Conservation (phyloP, 148 eudicot genomes). For the Fagopyrum homotropicum region DNA sequence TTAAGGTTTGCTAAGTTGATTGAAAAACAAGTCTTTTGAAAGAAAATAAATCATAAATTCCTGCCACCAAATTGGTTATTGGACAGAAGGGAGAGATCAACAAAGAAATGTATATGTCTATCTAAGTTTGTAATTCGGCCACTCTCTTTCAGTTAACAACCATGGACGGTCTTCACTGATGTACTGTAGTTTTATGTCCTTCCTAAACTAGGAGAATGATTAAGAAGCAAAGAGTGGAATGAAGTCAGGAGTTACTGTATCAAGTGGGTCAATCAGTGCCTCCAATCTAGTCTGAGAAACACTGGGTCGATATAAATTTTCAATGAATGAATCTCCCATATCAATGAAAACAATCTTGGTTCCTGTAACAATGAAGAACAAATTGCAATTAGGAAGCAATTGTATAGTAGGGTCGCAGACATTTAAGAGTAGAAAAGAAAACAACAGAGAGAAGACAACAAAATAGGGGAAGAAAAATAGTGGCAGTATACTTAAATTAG, state of each 20-base stretch:
- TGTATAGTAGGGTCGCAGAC: background rate
- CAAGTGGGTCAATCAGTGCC: conserved; percentile 77
- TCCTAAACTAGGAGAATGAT: background rate
- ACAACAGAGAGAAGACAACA: conserved; percentile 9
- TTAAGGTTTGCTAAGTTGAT: background rate
- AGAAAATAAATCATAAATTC: background rate
- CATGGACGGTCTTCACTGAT: background rate
- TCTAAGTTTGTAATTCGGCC: background rate
- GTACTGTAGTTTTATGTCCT: background rate
- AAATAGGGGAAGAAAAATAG: background rate
- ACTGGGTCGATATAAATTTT: conserved; percentile 77
- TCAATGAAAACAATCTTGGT: conserved; percentile 93
- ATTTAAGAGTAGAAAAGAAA: conserved; percentile 3
- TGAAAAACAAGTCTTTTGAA: background rate
- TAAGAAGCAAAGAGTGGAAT: background rate
- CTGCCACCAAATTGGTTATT: background rate
- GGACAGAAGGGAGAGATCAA: background rate
- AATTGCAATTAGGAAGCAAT: background rate
- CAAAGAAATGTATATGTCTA: background rate
- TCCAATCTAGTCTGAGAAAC: conserved; percentile 87
- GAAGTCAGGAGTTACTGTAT: conserved; percentile 47
- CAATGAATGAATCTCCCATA: conserved; percentile 85
- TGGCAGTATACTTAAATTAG: background rate
- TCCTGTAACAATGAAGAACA: conserved; percentile 41
- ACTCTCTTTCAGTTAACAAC: background rate